phyloP scores from a whole-genome alignment of 495 filamentous ascomycete genomes.

The Tetracladium marchalianum region DNA sequence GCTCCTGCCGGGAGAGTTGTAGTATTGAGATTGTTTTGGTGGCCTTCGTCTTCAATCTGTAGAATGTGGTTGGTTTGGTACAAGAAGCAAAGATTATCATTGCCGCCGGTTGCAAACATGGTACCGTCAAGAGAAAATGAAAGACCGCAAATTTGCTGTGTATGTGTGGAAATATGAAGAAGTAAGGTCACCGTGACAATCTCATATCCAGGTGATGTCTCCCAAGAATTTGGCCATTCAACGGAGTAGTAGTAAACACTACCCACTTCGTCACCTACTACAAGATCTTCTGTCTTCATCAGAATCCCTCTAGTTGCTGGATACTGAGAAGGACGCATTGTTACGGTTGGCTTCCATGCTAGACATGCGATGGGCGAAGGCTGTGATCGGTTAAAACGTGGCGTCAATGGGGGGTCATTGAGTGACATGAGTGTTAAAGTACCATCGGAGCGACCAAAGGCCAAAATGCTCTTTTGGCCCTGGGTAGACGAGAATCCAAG shows the following conservation, averaged over 20 bases:
- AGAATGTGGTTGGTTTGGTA: conserved; percentile 62
- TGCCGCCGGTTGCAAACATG: conserved; percentile 79
- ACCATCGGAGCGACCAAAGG: conserved; percentile 68
- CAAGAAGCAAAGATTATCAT: conserved; percentile 81
- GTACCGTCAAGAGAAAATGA: conserved; percentile 73
- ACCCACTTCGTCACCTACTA: conserved; percentile 83
- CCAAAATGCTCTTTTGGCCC: conserved; percentile 72
- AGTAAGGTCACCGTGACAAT: conserved; percentile 67
- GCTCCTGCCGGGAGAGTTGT: conserved; percentile 6
- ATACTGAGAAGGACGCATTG: conserved; percentile 29
- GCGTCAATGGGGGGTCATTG: conserved; percentile 29
- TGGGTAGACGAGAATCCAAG: conserved; percentile 77
- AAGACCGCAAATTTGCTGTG: conserved; percentile 85
- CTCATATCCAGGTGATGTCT: conserved; percentile 30
- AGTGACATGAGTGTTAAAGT: conserved; percentile 42
- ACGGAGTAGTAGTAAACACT: conserved; percentile 80
- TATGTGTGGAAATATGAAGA: conserved; percentile 68
- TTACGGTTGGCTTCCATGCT: conserved; percentile 49
- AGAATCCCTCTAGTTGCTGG: conserved; percentile 21
- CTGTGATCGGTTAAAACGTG: conserved; percentile 67
- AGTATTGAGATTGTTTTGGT: conserved; percentile 1
- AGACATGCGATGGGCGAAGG: conserved; percentile 66
- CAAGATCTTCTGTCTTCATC: conserved; percentile 64
- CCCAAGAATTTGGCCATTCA: conserved; percentile 65
- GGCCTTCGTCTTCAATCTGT: conserved; percentile 2